Conservation (phyloP, 768 basidiomycete species). For the Macrolepiota fuliginosa region DNA sequence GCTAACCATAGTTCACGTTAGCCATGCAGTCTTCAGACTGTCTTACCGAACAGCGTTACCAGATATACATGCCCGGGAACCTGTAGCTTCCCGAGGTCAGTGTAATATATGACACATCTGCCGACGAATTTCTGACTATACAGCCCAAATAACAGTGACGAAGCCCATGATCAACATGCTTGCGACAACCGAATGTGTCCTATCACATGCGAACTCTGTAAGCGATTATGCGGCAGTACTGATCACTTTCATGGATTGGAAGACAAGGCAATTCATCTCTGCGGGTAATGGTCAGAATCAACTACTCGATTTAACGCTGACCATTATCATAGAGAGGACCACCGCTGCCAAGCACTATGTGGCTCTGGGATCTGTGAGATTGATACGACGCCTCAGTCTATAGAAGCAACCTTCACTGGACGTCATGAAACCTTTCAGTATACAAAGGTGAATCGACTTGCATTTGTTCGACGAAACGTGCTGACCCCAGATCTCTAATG, state of each 20-base stretch:
- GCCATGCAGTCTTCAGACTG: slow-evolving; percentile 37
- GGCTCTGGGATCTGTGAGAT: slow-evolving; percentile 56
- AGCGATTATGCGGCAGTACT: slow-evolving; percentile 43
- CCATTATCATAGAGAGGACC: slow-evolving; percentile 40
- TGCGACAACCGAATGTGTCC: slow-evolving; percentile 57
- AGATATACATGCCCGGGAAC: slow-evolving; percentile 37
- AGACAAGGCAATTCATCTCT: slow-evolving; percentile 43
- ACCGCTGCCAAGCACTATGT: slow-evolving; percentile 44
- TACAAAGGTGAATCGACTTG: slow-evolving; percentile 45
- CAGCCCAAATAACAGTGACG: slow-evolving; percentile 31
- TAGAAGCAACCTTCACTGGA: slow-evolving; percentile 62
- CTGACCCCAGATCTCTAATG: background rate
- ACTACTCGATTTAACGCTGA: background rate
- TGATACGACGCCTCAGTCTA: slow-evolving; percentile 53
- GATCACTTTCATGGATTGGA: slow-evolving; percentile 55
- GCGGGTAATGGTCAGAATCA: slow-evolving; percentile 38
- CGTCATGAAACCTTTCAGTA: slow-evolving; percentile 61
- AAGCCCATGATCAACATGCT: slow-evolving; percentile 41
- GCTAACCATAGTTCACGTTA: slow-evolving; percentile 16
- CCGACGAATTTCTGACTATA: background rate
- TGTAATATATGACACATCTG: background rate
- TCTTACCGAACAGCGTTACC: slow-evolving; percentile 19
- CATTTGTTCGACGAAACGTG: background rate
- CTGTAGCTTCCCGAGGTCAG: slow-evolving; percentile 42
- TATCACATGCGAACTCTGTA: slow-evolving; percentile 51